Evolutionary conservation across 768 basidiomycete genomes (phyloP).

Genomic region (Lactarius quietus): DNA sequence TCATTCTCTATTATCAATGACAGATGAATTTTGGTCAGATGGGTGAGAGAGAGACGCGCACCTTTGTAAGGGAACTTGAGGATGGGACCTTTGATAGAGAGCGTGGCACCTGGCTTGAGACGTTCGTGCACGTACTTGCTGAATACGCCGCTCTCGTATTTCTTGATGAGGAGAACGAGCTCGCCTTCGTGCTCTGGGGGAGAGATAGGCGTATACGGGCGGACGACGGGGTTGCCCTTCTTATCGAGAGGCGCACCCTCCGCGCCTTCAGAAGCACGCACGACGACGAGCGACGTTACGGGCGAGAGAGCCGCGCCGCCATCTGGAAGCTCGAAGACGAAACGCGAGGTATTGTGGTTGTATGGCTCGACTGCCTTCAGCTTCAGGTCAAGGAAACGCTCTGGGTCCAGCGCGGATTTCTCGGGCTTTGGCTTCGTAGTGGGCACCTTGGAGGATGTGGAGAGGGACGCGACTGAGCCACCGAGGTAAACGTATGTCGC

Average conservation of each 20-base stretch:
- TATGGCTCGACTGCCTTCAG: constrained; percentile 79
- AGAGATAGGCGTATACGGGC: constrained; percentile 94
- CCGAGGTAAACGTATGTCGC: constrained; percentile 50
- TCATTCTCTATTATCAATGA: constrained; percentile 46
- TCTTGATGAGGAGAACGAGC: constrained; percentile 79
- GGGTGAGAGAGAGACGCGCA: constrained; percentile 31
- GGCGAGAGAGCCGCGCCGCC: constrained; percentile 75
- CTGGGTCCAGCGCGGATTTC: constrained; percentile 69
- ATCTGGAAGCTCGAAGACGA: constrained; percentile 76
- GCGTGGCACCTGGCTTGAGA: constrained; percentile 77
- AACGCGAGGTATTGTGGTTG: constrained; percentile 92
- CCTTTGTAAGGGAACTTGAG: constrained; percentile 84
- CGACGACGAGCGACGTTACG: constrained; percentile 72
- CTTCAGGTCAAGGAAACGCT: constrained; percentile 75
- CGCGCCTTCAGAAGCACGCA: constrained; percentile 65
- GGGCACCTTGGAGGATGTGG: constrained; percentile 21
- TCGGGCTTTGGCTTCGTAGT: constrained; percentile 40
- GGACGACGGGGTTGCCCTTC: constrained; percentile 84
- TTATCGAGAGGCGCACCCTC: constrained; percentile 47
- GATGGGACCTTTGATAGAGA: constrained; percentile 90
- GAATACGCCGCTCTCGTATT: constrained; percentile 76
- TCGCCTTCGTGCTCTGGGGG: constrained; percentile 70
- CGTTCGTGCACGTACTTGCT: constrained; percentile 72
- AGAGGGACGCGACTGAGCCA: constrained; percentile 24
- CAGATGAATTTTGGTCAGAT: too few species aligned